Evolutionary conservation across 495 filamentous ascomycete genomes (phyloP).

Genomic region (Tuber indicum): DNA sequence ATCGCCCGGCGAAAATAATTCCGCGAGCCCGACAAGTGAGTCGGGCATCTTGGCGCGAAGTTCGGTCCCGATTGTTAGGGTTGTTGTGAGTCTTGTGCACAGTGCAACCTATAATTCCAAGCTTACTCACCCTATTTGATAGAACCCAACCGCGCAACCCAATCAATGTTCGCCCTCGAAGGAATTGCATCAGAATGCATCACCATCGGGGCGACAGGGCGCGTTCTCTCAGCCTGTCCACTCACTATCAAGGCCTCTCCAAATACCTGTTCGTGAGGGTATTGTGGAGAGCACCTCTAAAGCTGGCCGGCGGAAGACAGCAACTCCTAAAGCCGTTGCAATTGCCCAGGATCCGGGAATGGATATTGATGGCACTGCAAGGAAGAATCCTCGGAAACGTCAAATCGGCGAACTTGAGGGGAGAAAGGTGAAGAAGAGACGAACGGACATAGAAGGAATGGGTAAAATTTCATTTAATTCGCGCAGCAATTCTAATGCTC

Average conservation of each 20-base stretch:
- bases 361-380: conserved; percentile 23
- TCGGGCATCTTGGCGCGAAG: background rate
- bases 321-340: conserved; percentile 23
- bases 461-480: conserved; percentile 4
- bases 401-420: background rate
- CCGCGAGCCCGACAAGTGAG: background rate
- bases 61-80: background rate
- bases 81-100: background rate
- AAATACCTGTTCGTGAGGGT: background rate
- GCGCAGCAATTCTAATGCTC: background rate
- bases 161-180: background rate
- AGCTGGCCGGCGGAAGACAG: conserved; percentile 24
- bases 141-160: background rate
- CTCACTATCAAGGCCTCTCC: background rate
- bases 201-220: background rate
- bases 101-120: background rate
- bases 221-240: background rate
- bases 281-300: background rate
- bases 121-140: background rate
- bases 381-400: conserved; percentile 17
- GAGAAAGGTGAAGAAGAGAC: background rate
- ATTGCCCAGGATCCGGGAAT: conserved; percentile 18
- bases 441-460: background rate
- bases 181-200: background rate
- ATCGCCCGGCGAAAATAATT: conserved; percentile 1